A percentile compares a stretch with the other conserved stretches of the same genome.
phyloP scores from a whole-genome alignment of 805 yeast species.

The Monosporozyma siamensis region DNA sequence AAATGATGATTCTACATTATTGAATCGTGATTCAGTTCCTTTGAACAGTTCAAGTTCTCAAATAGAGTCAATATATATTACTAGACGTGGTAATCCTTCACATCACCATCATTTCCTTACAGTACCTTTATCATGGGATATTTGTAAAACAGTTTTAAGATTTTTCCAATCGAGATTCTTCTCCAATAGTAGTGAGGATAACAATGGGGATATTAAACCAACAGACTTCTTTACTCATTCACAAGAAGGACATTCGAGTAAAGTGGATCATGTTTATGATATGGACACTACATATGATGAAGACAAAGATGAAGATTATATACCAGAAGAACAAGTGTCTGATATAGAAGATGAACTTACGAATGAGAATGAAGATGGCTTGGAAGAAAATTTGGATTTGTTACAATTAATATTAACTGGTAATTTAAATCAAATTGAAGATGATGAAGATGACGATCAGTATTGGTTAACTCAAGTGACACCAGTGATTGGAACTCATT shows the following conservation, averaged over 20 bases:
- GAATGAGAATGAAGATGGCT: background rate
- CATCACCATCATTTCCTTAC: background rate
- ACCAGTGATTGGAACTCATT: background rate
- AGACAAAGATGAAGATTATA: slow-evolving; percentile 2
- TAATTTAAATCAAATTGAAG: background rate
- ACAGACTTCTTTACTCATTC: too few relatives aligned
- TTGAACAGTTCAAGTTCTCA: too few relatives aligned
- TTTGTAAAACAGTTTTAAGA: background rate
- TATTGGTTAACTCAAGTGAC: background rate
- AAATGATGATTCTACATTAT: background rate
- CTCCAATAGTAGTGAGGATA: background rate
- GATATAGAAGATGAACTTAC: background rate
- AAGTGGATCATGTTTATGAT: too few relatives aligned
- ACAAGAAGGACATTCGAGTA: too few relatives aligned
- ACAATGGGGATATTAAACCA: background rate
- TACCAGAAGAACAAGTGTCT: background rate
- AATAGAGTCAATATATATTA: too few relatives aligned
- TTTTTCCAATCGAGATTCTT: background rate
- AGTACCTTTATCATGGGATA: background rate
- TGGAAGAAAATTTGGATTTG: background rate
- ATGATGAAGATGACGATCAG: slow-evolving; percentile 2
- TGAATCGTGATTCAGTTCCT: too few relatives aligned
- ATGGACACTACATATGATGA: background rate
- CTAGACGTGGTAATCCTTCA: background rate
- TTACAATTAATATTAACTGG: background rate